Evolutionary conservation across 202 grass and related monocot species (phyloP).

Genomic region (Eragrostis tef): DNA sequence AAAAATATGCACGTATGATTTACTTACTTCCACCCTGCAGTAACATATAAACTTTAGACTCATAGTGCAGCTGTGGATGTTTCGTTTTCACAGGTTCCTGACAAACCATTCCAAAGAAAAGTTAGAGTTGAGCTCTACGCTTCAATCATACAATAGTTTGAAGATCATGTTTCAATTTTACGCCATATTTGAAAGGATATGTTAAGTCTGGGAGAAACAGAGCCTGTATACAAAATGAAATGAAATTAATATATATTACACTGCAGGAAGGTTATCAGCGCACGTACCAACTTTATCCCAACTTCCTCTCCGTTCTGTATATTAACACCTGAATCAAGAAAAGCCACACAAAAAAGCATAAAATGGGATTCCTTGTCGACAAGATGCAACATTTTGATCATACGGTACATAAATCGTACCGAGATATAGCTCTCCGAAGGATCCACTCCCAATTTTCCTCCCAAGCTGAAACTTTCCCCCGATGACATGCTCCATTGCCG

Average conservation of each 20-base stretch:
- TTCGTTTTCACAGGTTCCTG: constrained; percentile 84
- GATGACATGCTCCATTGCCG: constrained; percentile 74
- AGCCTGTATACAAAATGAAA: not conserved
- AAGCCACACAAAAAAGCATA: not conserved
- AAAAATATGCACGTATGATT: not conserved
- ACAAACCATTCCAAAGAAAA: constrained; percentile 28
- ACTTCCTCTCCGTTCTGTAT: constrained; percentile 95
- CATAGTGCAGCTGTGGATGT: constrained; percentile 92
- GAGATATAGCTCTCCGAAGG: constrained; percentile 87
- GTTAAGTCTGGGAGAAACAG: not conserved
- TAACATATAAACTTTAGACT: constrained; percentile 94
- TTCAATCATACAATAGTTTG: not conserved
- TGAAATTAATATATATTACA: not conserved
- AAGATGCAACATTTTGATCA: not conserved
- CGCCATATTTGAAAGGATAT: not conserved
- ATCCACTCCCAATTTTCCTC: constrained; percentile 90
- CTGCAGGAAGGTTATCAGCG: not conserved
- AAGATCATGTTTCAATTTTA: not conserved
- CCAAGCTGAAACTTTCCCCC: constrained; percentile 87
- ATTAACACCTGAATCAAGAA: constrained; percentile 68
- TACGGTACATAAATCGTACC: constrained; percentile 51
- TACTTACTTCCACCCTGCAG: constrained; percentile 94
- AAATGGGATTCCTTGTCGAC: constrained; percentile 15
- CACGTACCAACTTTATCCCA: constrained; percentile 85
- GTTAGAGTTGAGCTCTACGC: constrained; percentile 1